These are phyloP conservation scores for Aspergillus ellipticus DNA, from an alignment of 495 filamentous ascomycete species.

Conservation along the genomic window DNA sequence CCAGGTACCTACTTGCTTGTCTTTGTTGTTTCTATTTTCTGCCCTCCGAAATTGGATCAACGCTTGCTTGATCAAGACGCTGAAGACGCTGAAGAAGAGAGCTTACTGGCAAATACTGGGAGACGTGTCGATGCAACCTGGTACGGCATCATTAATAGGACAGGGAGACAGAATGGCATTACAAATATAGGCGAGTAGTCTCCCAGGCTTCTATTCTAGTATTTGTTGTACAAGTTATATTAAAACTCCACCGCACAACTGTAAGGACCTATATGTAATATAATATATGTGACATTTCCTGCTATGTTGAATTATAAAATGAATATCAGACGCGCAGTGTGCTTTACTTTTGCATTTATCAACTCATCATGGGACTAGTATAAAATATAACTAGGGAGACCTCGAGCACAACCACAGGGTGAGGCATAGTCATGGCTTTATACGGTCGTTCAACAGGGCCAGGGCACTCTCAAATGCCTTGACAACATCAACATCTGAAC, in stretches of 20 bases:
- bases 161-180: slow-evolving; percentile 16
- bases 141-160: slow-evolving; percentile 74
- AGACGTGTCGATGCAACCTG: slow-evolving; percentile 78
- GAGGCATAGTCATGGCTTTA: slow-evolving; percentile 14
- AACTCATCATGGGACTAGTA: neutral
- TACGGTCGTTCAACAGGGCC: slow-evolving; percentile 53
- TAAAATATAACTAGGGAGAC: neutral
- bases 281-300: neutral
- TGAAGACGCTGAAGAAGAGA: slow-evolving; percentile 93
- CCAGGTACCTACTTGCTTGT: slow-evolving; percentile 71
- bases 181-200: neutral
- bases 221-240: neutral
- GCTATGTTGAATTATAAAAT: neutral
- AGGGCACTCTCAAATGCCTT: slow-evolving; percentile 77
- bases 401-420: neutral
- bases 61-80: slow-evolving; percentile 79
- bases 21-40: slow-evolving; percentile 69
- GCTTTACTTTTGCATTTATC: neutral
- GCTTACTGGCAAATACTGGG: slow-evolving; percentile 75
- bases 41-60: slow-evolving; percentile 71
- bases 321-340: neutral
- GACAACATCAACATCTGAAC: slow-evolving; percentile 67
- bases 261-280: too few relatives aligned
- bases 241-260: neutral
- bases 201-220: neutral